These are phyloP conservation scores for Phialophora tarda DNA, from an alignment of 2,329 filamentous ascomycete species.

Conservation along the genomic window DNA sequence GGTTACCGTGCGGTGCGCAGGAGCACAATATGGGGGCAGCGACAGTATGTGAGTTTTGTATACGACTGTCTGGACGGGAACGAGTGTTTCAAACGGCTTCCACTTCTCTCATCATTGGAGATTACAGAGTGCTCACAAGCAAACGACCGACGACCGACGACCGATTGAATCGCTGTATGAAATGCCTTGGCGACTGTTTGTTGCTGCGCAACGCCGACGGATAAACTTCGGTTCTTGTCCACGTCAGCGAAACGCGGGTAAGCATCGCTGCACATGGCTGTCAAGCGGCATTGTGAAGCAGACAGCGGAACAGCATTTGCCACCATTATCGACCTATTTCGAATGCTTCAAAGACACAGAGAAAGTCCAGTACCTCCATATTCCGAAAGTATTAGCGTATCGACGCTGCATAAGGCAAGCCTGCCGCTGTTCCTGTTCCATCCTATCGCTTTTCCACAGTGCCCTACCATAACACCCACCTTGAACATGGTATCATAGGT, in stretches of 20 bases:
- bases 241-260: neutral
- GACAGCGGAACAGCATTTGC: neutral
- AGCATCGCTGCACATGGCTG: no score
- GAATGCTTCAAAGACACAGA: neutral
- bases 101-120: neutral
- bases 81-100: neutral
- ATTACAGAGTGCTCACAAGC: neutral
- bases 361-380: neutral
- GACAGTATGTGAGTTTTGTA: neutral
- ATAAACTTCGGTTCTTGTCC: neutral
- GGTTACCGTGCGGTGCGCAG: neutral
- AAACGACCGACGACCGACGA: neutral
- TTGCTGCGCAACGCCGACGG: neutral
- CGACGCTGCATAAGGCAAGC: neutral
- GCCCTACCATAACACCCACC: slow-evolving; percentile 1
- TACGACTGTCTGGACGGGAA: neutral
- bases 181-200: neutral
- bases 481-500: slow-evolving; percentile 7
- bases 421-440: neutral
- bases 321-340: neutral
- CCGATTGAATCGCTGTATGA: neutral
- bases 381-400: neutral
- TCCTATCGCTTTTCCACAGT: neutral
- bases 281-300: neutral
- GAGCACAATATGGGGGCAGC: neutral